Evolutionary conservation across 306 rosid species (phyloP), one percentile per base, ranked within the genome.

Genomic region (Spatholobus suberectus): DNA sequence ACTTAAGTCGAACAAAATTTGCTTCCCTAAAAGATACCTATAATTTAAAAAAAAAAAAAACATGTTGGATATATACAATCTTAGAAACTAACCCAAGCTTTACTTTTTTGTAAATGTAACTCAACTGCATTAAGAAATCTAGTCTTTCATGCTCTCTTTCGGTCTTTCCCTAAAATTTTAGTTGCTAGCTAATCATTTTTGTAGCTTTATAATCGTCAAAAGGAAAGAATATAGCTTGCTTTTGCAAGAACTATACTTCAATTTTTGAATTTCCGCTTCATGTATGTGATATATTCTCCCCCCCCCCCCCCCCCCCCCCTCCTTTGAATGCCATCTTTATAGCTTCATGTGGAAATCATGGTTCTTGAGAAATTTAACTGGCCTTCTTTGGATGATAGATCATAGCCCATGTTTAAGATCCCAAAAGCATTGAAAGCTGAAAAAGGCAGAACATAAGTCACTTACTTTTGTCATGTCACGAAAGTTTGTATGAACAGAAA

Each of bases 381-480:
- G 26, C 71, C 43, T 1, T 65, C 71, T 62, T 32, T 29, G 46
- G 44, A 65, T 65, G 47, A 65, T 34, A 65, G 27, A 34, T 34
- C 24, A 65, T n/a, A 65, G 71, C 2, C 26, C 71, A 34, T 32
- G 46, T 14, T 65, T 35, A 65, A 65, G 46, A 34, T 34, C 46
- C 46, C 46, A 65, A 65, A 65, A 35, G 27, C 46, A n/a, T 65
- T 27, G 43, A 43, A 32, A 29, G 18, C 41, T 62, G 43, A 15
- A 62, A 62, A 62, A 62, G 70, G 21, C 43, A 62, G 5, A 62
- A 63, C n/a, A 63, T 2, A 2, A 34, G 41, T 17, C 1, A 23
- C 69, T 34, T 61, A 14, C 67, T 58, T 75, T 75, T 75, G 69
- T 38, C 47, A 66, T 75, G 66, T 23, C 35, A 35, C 27, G n/a